Evolutionary conservation across 495 filamentous ascomycete genomes (phyloP).

Genomic region (Cercophora scortea): DNA sequence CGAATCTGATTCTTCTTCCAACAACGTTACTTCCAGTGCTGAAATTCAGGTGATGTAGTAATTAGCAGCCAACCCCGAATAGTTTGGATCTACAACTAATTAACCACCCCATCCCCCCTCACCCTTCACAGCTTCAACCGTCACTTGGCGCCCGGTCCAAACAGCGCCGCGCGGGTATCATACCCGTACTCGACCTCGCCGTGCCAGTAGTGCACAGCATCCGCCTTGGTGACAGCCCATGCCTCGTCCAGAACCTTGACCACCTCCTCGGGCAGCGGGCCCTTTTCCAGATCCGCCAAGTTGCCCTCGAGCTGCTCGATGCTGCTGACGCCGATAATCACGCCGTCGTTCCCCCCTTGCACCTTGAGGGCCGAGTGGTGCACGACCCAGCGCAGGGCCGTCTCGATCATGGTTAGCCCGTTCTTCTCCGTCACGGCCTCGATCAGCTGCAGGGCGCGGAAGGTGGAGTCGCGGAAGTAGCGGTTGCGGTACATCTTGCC

Average conservation of each 20-base stretch:
- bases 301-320: constrained; percentile 69
- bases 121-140: background rate
- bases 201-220: constrained; percentile 71
- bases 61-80: no score
- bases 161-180: constrained; percentile 60
- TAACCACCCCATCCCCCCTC: background rate
- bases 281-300: constrained; percentile 72
- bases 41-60: no score
- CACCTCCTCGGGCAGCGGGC: constrained; percentile 78
- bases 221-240: constrained; percentile 57
- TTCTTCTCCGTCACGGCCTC: constrained; percentile 69
- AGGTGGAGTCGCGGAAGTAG: constrained; percentile 75
- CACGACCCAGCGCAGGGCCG: constrained; percentile 69
- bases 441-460: constrained; percentile 65
- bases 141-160: constrained; percentile 34
- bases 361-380: constrained; percentile 77
- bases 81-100: background rate
- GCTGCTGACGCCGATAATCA: constrained; percentile 74
- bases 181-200: constrained; percentile 67
- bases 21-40: no score
- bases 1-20: no score
- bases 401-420: constrained; percentile 73
- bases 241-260: constrained; percentile 74
- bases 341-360: constrained; percentile 66
- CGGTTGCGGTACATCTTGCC: constrained; percentile 67